Evolutionary conservation across 2,329 filamentous ascomycete genomes (phyloP), one percentile per base, ranked within the genome.

Genomic region (Pseudocercospora cruenta): DNA sequence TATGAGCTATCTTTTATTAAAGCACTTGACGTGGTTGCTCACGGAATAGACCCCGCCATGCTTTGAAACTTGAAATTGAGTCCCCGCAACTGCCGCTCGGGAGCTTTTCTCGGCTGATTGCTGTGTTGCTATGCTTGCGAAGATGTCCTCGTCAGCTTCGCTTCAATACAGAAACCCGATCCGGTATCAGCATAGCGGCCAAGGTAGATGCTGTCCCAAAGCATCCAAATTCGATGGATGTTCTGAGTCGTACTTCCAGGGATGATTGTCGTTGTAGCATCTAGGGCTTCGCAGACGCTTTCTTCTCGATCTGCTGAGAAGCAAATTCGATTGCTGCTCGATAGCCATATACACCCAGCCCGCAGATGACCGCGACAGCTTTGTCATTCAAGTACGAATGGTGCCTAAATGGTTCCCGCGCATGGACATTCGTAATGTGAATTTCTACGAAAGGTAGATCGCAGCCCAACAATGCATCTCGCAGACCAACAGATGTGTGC

Each of bases 321-420:
- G 78, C 79, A 71, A 78, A 82, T 49, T 81, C 78, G 61, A 84
- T 78, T 7, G 82, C 81, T 59, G 80, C 81, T 22, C 78, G 81
- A 67, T 84, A 84, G 4, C 82, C 82, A 75, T 76, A 83, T 0
- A 79, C 77, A 0, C 82, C 82, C 75, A 94, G 71, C 0, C 91
- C 91, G 70, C 88, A 90, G 64, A 94, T 88, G 8, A 93, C 88
- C 0, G 88, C 91, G 26, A 86, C 85, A 0, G 91, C 91, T 81
- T 93, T 93, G 76, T 94, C 91, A 71, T 86, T 88, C 69, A 94
- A 81, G 73, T 90, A 93, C 69, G 89, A 92, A 69, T 90, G 87
- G 70, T 88, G 85, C 61, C 91, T 82, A 73, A 87, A 94, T 1
- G 82, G 73, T 80, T 94, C 91, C 8, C 91, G 79, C 31, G 87